Base-by-base conservation (phyloP, 345 rosid genomes). In the Citrus maxima region DNA sequence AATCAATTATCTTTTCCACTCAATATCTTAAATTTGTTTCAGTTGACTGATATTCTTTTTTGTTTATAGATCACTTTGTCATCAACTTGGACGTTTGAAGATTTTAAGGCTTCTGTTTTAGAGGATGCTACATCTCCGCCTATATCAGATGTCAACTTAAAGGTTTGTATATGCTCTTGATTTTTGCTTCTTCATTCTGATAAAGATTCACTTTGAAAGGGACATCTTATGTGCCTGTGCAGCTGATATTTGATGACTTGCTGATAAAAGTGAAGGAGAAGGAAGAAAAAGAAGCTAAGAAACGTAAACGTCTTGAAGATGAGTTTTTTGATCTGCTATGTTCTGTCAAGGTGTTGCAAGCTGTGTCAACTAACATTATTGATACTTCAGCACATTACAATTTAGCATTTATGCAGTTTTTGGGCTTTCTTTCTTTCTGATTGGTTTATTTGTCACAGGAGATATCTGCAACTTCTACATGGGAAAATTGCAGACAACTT, bases 251-350 rank as follows among this genome's bases (percentile, higher is more conserved):
- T 81, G 97, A 90, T 68, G 98, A 94, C 74, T 83, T 96, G 85
- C 87, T 93, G 84, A 96, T 88, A 83, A 96, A 91, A 84, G 93
- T 84, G 40, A 90, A 77, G 86, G 98, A 90, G 81, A 96, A 93
- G 83, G 97, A 92, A 85, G 98, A 91, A 88, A 95, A 92, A 82
- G 98, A 92, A 75, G 95, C 92, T 64, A 91, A 90, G 85, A 96
- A 87, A 81, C 92, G 84, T 76, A 91, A 85, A 78, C 94, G 94
- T 71, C 89, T 90, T 73, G 87, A 84, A 72, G 91, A 90, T 67
- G 88, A 86, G 49, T 85, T 90, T 69, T 87, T 78, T 4, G 80
- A 78, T 79, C 80, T 88, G 13, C 73, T 88, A 67, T 80, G 54
- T 35, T 84, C 90, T 6, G 72, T 83, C 65, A 87, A 86, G 91